Base-by-base conservation (phyloP, 371 early-diverging fungal species). In the Circinella minor region DNA sequence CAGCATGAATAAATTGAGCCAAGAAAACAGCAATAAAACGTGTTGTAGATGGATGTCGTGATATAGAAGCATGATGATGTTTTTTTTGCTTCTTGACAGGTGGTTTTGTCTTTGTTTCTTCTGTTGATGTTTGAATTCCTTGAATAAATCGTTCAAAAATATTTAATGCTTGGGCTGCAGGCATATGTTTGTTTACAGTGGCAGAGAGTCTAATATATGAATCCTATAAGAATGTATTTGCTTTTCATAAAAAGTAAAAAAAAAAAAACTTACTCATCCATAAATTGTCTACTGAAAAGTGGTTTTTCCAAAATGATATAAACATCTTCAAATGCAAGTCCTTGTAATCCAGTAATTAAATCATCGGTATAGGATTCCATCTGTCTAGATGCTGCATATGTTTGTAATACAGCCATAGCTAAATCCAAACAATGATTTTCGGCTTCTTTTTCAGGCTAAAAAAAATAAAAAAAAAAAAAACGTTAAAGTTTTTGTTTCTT, bases 321-420 rank as follows among this genome's bases (percentile, higher is more conserved):
- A 0, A 80, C 60, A 34, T 74, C 71, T 20, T 68, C 63, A 10
- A 61, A 62, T 3, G 68, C 55, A 18, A 77, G 65, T 3, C 54
- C 48, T 1, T 74, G 71, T 4, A 88, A 65, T 36, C 81, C 67
- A 9, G 61, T 55, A 3, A 86, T 76, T 0, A 86, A 64, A 9
- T 86, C 86, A 5, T 71, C 68, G 38, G 86, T 55, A 60, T 83
- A 84, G 18, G 67, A 68, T 63, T 83, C 82, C n/a, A 88, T 69
- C 49, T 88, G 86, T 63, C 89, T 76, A 5, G 89, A 81, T 17
- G 82, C 86, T 37, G 87, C 71, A 38, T 83, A 86, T 0, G 75
- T 71, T 15, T 72, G 63, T 20, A 84, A 57, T 43, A 81, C 70
- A 13, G 81, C 75, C 20, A 66, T 71, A 3, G 76, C 74, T 55